Evolutionary conservation across 148 eudicot genomes (phyloP).

Genomic region (Vaccinium macrocarpon): DNA sequence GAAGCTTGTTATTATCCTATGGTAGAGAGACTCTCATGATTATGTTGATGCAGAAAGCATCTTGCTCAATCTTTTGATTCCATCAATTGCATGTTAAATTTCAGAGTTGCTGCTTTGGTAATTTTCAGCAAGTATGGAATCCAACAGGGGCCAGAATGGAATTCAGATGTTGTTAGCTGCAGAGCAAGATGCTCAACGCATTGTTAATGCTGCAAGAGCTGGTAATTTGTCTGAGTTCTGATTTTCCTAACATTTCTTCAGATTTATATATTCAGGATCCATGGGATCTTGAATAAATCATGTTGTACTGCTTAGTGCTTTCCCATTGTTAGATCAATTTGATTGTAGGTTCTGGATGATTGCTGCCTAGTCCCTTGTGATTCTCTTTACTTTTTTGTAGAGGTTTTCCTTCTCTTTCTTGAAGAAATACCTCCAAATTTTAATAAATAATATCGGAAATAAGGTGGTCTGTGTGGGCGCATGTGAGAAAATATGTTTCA

Average conservation of each 20-base stretch:
- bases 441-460: neutral
- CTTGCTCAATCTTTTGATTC: conserved; percentile 2
- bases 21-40: neutral
- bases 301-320: neutral
- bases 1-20: neutral
- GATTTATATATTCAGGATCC: neutral
- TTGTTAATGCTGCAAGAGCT: conserved; percentile 69
- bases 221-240: conserved; percentile 31
- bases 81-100: conserved; percentile 7
- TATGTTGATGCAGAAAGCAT: neutral
- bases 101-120: conserved; percentile 5
- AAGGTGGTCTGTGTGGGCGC: neutral
- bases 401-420: neutral
- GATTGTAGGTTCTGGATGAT: conserved; percentile 9
- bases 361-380: neutral
- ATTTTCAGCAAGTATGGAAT: conserved; percentile 44
- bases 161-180: conserved; percentile 81
- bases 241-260: neutral
- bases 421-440: neutral
- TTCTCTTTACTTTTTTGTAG: neutral
- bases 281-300: neutral
- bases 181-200: conserved; percentile 91
- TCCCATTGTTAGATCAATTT: neutral
- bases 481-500: conserved; percentile 3
- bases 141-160: conserved; percentile 73